Conservation (phyloP, 352 stramenopile genomes). For the Phytopythium vexans region DNA sequence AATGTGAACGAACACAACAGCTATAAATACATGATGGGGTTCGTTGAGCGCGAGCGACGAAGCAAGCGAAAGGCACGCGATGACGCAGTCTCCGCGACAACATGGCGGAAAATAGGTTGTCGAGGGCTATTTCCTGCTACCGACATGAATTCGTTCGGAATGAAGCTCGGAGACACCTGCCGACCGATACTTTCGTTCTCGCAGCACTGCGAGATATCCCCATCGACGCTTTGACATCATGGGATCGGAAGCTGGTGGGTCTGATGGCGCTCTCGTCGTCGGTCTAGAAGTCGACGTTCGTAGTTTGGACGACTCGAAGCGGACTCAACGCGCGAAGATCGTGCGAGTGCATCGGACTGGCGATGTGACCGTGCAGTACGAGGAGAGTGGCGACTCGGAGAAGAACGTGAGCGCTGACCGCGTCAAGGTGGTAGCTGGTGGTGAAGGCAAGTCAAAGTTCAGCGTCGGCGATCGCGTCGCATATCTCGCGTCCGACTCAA, state of each 20-base stretch:
- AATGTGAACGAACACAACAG: neutral
- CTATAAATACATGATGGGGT: no score
- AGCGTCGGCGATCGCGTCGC: constrained; percentile 12
- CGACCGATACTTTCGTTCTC: no score
- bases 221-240: neutral
- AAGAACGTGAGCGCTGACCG: constrained; percentile 30
- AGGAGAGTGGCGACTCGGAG: constrained; percentile 23
- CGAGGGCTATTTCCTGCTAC: no score
- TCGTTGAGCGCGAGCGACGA: no score
- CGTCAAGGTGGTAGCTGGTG: neutral
- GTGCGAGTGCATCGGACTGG: constrained; percentile 37
- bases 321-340: constrained; percentile 14
- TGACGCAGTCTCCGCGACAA: no score
- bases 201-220: no score
- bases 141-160: no score
- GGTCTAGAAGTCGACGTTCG: constrained; percentile 11
- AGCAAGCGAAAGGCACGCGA: no score
- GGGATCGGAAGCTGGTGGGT: neutral
- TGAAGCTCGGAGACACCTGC: no score
- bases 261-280: neutral
- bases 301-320: constrained; percentile 5
- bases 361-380: constrained; percentile 32
- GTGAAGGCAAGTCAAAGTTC: neutral
- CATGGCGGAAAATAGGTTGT: no score
- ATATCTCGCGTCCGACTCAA: constrained; percentile 14